phyloP scores from a whole-genome alignment of 306 rosid species.

The Acacia confusa region DNA sequence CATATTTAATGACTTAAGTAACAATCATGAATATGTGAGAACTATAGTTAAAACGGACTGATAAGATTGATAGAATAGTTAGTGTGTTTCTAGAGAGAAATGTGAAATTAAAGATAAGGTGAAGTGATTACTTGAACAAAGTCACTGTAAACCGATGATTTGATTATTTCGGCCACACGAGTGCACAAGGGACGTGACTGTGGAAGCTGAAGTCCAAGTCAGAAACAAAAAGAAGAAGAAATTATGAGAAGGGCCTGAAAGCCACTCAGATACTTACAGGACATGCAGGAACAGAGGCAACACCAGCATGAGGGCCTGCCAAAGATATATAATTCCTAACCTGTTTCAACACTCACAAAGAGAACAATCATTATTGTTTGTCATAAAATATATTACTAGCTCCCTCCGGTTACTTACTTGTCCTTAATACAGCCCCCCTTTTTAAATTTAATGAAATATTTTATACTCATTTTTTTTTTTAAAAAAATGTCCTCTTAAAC shows the following conservation, averaged over 20 bases:
- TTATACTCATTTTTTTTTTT: no score
- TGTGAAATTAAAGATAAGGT: slow-evolving; percentile 14
- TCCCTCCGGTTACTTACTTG: no score
- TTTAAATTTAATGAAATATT: no score
- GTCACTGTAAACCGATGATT: slow-evolving; percentile 65
- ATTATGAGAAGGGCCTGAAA: slow-evolving; percentile 20
- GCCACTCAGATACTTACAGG: slow-evolving; percentile 69
- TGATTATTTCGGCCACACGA: slow-evolving; percentile 61
- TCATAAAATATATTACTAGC: no score
- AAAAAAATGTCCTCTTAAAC: no score
- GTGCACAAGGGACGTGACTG: slow-evolving; percentile 65
- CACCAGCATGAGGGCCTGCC: slow-evolving; percentile 94
- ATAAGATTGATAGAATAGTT: not conserved
- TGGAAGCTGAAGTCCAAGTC: slow-evolving; percentile 30
- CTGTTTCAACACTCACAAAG: slow-evolving; percentile 45
- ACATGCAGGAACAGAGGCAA: slow-evolving; percentile 87
- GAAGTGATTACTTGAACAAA: slow-evolving; percentile 64
- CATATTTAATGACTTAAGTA: no score
- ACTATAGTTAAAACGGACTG: no score
- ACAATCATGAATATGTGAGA: no score
- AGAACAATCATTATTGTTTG: not conserved
- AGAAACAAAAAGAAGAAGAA: not conserved
- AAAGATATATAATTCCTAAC: slow-evolving; percentile 75
- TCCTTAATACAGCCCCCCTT: no score
- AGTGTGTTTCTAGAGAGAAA: not conserved